Conservation (phyloP, 2,329 filamentous ascomycete genomes). For the Paraconiothyrium brasiliense region DNA sequence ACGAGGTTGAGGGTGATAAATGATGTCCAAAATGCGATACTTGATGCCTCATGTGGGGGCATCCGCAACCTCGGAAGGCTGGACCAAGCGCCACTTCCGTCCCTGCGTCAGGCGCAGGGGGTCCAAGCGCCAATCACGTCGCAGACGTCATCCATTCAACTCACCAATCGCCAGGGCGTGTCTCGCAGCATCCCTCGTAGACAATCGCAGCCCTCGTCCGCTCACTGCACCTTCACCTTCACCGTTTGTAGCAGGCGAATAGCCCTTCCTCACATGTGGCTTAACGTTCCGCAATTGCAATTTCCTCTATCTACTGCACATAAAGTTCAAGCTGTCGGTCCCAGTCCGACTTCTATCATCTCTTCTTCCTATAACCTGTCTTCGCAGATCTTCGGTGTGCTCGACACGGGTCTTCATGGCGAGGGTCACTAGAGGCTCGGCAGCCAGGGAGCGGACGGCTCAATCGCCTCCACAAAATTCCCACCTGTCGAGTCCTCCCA, state of each 20-base stretch:
- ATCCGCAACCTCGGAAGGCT: constrained; percentile 15
- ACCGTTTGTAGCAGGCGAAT: not conserved
- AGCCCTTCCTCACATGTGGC: not conserved
- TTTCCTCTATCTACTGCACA: not conserved
- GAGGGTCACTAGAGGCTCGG: constrained; percentile 44
- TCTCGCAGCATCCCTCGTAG: constrained; percentile 10
- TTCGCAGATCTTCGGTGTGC: not conserved
- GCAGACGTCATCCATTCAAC: constrained; percentile 43
- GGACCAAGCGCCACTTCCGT: constrained; percentile 28
- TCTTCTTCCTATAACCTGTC: not conserved
- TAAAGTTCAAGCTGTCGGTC: constrained; percentile 25
- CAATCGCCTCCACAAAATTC: constrained; percentile 34
- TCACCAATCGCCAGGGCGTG: constrained; percentile 19
- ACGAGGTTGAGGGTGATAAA: constrained; percentile 20
- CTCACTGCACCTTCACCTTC: not conserved
- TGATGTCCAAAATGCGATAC: constrained; percentile 23
- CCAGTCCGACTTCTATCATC: not conserved
- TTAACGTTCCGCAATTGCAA: not conserved
- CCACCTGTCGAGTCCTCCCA: constrained; percentile 56
- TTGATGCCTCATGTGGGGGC: constrained; percentile 8
- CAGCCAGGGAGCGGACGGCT: constrained; percentile 25
- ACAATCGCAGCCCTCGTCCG: not conserved
- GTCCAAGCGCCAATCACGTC: constrained; percentile 42
- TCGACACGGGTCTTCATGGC: constrained; percentile 30
- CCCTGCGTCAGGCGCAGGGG: constrained; percentile 31